These are phyloP conservation scores for Fragaria ananassa DNA, from an alignment of 306 rosid genomes.

Conservation along the genomic window DNA sequence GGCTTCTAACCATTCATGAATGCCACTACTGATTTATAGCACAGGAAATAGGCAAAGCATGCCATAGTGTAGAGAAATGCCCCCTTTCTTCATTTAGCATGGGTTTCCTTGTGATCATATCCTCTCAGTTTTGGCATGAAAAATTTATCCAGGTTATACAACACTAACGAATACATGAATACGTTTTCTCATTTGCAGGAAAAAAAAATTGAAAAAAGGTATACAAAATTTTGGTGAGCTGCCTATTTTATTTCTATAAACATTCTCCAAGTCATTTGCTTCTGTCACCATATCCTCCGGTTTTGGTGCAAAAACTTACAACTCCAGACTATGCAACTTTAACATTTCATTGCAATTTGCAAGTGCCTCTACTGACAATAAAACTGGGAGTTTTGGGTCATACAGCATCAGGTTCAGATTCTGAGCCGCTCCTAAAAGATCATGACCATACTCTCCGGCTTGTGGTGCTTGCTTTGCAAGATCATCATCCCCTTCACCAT, in stretches of 20 bases:
- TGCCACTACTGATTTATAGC: background rate
- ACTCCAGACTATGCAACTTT: too few species aligned
- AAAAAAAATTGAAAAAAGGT: too few species aligned
- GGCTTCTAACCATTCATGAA: background rate
- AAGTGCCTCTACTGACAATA: background rate
- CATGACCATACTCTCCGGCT: background rate
- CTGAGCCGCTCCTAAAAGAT: background rate
- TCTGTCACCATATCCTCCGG: too few species aligned
- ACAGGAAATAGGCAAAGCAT: background rate
- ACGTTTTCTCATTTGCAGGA: too few species aligned
- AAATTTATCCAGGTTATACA: too few species aligned
- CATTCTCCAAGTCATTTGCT: too few species aligned
- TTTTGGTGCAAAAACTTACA: too few species aligned
- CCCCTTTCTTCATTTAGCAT: background rate
- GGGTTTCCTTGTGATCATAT: background rate
- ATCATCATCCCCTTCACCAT: background rate
- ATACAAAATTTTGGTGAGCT: too few species aligned
- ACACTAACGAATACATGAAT: too few species aligned
- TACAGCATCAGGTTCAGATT: background rate
- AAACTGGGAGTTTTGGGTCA: background rate
- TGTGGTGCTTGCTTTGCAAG: background rate
- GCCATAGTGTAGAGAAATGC: too few species aligned
- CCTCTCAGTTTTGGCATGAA: background rate
- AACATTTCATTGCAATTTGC: background rate
- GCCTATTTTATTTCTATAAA: too few species aligned